Base-by-base conservation (phyloP, 495 filamentous ascomycete species). In the Letharia columbiana region DNA sequence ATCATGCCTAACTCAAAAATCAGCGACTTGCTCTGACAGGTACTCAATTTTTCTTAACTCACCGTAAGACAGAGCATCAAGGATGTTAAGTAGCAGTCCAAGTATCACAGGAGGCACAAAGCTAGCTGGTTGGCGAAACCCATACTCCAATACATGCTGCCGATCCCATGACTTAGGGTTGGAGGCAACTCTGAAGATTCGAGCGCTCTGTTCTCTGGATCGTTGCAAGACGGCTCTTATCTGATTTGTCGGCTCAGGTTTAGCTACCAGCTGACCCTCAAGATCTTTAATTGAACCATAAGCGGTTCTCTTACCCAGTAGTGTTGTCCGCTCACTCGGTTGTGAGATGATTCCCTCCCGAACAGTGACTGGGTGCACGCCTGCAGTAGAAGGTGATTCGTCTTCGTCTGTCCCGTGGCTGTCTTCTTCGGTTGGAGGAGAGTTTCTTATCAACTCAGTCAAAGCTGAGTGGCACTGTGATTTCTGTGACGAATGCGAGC, bases 11-110 rank as follows among this genome's bases (percentile, higher is more conserved):
- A 12, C 33, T 35, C 9, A 18, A 44, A 18, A 44, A 65, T 70
- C 62, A 71, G 63, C 63, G 10, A 42, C 50, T 33, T 50, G 33
- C 13, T 63, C 20, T 18, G 33, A 60, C 33, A 35, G 31, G 4
- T 35, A 50, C 17, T 20, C 35, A 33, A 35, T 35, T 28, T 8
- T 33, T n/a, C 57, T 28, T 10, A n/a, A 66, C 76, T 69, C 73
- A 86, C 91, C 94, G 73, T 98, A 98, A 17, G 93, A 97, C 49
- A 98, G 74, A 35, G 91, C 94, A 78, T 98, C 94, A 37, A 98
- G 80, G 52, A 98, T 87, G 70, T 97, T 98, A 23, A 98, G 81
- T 9, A 98, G 80, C 23, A 96, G 79, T 1, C 94, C 94, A 4
- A 98, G 83, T 66, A 95, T 78, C 6, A 98, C 92, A 9, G 93